Evolutionary conservation across 2,329 filamentous ascomycete genomes (phyloP).

Genomic region (Alternaria longipes): DNA sequence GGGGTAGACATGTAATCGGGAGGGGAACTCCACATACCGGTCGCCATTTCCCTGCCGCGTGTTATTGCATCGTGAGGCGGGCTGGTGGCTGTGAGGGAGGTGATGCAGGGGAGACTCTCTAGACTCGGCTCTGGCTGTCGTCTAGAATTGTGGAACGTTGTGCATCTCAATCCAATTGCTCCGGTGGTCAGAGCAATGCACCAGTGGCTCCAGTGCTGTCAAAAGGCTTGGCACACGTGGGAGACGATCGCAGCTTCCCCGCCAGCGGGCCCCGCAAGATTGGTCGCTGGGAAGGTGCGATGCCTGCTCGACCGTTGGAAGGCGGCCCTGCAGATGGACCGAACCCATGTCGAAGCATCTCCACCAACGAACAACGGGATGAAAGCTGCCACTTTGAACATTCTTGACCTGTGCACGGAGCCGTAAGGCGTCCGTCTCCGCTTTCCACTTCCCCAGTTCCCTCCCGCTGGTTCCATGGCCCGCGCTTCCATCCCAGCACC

Average conservation of each 20-base stretch:
- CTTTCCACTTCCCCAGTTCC: slow-evolving; percentile 24
- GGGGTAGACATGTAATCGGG: slow-evolving; percentile 5
- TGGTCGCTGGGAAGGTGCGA: slow-evolving; percentile 10
- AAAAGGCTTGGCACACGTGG: slow-evolving; percentile 24
- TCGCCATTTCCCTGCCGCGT: slow-evolving; percentile 38
- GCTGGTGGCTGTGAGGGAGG: neutral
- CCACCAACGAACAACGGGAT: slow-evolving; percentile 1
- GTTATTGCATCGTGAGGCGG: slow-evolving; percentile 21
- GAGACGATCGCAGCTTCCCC: slow-evolving; percentile 18
- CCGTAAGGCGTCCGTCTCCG: slow-evolving; percentile 17
- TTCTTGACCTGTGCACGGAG: slow-evolving; percentile 11
- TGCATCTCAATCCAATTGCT: slow-evolving; percentile 2
- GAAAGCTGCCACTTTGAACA: neutral
- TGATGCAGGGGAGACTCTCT: neutral
- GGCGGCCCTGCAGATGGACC: slow-evolving; percentile 7
- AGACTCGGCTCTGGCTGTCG: neutral
- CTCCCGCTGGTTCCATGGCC: slow-evolving; percentile 20
- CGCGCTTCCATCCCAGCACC: slow-evolving; percentile 12
- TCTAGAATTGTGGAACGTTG: neutral
- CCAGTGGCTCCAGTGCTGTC: slow-evolving; percentile 9
- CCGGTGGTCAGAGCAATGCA: neutral
- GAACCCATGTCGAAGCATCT: slow-evolving; percentile 4
- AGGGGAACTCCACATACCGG: slow-evolving; percentile 30
- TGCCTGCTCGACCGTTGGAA: neutral
- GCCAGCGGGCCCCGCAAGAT: slow-evolving; percentile 16